phyloP scores from a whole-genome alignment of 306 rosid genomes.

The Cucurbita ficifolia region DNA sequence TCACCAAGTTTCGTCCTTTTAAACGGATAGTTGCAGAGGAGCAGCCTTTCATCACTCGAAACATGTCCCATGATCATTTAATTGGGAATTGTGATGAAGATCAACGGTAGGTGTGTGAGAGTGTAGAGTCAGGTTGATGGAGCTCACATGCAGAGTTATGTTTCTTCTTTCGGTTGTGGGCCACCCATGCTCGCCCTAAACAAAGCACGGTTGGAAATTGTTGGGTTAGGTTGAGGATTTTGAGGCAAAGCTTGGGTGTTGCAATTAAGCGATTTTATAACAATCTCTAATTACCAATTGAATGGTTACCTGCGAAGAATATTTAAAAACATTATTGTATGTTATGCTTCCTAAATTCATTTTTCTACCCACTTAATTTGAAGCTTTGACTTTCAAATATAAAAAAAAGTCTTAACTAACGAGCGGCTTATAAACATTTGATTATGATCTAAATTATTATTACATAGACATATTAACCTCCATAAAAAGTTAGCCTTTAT shows the following conservation, averaged over 20 bases:
- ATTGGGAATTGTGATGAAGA: not conserved
- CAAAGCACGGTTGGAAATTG: not conserved
- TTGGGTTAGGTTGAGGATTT: not conserved
- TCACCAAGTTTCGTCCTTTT: constrained; percentile 6
- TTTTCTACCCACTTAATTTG: too few relatives aligned
- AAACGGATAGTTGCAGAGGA: constrained; percentile 2
- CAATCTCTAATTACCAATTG: not conserved
- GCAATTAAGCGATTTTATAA: not conserved
- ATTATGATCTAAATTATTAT: not conserved
- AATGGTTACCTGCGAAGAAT: not conserved
- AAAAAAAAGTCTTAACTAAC: not conserved
- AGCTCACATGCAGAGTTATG: not conserved
- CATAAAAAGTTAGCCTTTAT: not conserved
- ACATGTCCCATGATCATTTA: not conserved
- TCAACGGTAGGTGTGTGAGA: not conserved
- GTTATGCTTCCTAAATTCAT: not conserved
- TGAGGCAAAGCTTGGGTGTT: not conserved
- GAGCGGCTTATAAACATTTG: too few relatives aligned
- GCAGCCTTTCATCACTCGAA: not conserved
- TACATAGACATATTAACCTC: too few relatives aligned
- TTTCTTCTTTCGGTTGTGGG: not conserved
- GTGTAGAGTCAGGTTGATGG: not conserved
- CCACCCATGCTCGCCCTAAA: not conserved
- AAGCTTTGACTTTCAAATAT: too few relatives aligned
- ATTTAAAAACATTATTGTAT: not conserved